Evolutionary conservation across 2,329 filamentous ascomycete species (phyloP).

Genomic region (Cladosporium cucumerinum): DNA sequence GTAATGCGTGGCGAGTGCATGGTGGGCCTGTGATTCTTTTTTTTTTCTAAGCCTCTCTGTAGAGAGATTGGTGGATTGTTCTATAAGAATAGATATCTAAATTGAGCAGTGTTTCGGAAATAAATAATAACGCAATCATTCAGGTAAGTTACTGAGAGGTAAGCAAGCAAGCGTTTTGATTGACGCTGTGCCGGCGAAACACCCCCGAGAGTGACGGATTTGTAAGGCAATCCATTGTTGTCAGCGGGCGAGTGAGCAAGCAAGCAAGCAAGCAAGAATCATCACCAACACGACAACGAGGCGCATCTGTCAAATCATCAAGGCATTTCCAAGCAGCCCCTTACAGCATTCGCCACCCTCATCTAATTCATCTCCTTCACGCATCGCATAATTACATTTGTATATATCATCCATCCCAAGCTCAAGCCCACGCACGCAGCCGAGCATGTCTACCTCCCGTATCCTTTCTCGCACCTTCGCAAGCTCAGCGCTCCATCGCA

Average conservation of each 20-base stretch:
- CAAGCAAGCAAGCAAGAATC: too few relatives aligned
- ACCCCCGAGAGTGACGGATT: not conserved
- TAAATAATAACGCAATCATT: not conserved
- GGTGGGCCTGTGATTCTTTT: too few relatives aligned
- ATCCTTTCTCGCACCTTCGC: constrained; percentile 42
- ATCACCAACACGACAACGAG: not conserved
- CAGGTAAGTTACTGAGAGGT: not conserved
- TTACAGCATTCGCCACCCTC: not conserved
- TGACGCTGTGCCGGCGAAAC: not conserved
- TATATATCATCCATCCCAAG: too few relatives aligned
- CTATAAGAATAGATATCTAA: not conserved
- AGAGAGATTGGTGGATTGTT: too few relatives aligned
- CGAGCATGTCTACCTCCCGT: constrained; percentile 34
- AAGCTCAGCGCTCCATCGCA: constrained; percentile 32
- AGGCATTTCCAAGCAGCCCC: not conserved
- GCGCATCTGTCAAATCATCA: not conserved
- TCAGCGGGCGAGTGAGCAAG: too few relatives aligned
- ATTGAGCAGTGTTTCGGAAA: not conserved
- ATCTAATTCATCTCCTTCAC: not conserved
- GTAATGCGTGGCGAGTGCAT: not conserved
- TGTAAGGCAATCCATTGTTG: not conserved
- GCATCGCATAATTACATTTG: not conserved
- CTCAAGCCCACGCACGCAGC: too few relatives aligned
- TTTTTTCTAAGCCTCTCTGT: too few relatives aligned
- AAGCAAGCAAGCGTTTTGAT: not conserved